Evolutionary conservation across 805 yeast genomes (phyloP).

Genomic region (Metschnikowia noctiluminum): DNA sequence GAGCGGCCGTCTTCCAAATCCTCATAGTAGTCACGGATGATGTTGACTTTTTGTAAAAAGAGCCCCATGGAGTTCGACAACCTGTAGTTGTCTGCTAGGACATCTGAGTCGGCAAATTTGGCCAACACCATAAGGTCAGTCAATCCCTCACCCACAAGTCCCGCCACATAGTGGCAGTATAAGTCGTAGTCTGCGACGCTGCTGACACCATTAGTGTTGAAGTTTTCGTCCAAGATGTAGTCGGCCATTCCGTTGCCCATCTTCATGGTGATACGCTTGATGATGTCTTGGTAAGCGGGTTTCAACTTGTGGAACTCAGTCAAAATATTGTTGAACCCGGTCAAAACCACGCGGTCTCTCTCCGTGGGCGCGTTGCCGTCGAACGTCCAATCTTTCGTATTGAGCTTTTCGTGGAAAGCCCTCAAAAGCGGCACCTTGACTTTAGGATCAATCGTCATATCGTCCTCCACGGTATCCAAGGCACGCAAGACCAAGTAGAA

Average conservation of each 20-base stretch:
- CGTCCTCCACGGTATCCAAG: constrained; percentile 94
- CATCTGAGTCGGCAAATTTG: constrained; percentile 53
- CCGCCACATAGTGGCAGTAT: constrained; percentile 97
- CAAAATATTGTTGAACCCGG: constrained; percentile 71
- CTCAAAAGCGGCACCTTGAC: constrained; percentile 74
- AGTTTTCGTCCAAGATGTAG: constrained; percentile 72
- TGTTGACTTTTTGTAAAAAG: constrained; percentile 92
- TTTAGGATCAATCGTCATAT: constrained; percentile 75
- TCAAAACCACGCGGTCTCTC: constrained; percentile 75
- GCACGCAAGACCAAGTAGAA: constrained; percentile 88
- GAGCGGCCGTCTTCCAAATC: constrained; percentile 89
- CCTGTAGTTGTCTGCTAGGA: constrained; percentile 49
- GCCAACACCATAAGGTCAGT: constrained; percentile 80
- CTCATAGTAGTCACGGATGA: constrained; percentile 91
- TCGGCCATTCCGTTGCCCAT: constrained; percentile 99
- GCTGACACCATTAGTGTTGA: constrained; percentile 73
- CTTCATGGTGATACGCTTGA: constrained; percentile 69
- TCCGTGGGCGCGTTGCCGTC: constrained; percentile 71
- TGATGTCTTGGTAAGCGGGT: constrained; percentile 72
- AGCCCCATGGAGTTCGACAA: constrained; percentile 87
- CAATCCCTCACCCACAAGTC: constrained; percentile 94
- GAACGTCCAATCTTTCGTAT: constrained; percentile 74
- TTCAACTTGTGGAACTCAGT: constrained; percentile 69
- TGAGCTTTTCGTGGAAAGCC: constrained; percentile 60
- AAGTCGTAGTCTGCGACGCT: constrained; percentile 81